Evolutionary conservation across 1,284 basidiomycete species (phyloP).

Genomic region (Malassezia arunalokei): DNA sequence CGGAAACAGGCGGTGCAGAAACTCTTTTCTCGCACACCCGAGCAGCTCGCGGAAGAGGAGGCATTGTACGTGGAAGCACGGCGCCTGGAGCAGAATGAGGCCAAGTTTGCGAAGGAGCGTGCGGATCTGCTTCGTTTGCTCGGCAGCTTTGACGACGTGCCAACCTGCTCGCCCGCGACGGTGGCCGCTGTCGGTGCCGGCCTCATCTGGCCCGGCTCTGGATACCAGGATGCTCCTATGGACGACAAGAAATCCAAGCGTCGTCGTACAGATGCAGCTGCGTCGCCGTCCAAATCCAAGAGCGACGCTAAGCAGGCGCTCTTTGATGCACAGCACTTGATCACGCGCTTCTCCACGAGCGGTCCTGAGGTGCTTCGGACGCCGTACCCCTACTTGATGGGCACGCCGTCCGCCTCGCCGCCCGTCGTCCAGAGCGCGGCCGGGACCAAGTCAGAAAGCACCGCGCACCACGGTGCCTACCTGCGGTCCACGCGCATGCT

Average conservation of each 20-base stretch:
- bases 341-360: conserved; percentile 31
- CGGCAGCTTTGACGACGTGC: conserved; percentile 45
- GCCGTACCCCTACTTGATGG: conserved; percentile 39
- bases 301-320: conserved; percentile 33
- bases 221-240: neutral
- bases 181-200: conserved; percentile 39
- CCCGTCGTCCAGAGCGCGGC: conserved; percentile 17
- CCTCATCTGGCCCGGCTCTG: conserved; percentile 18
- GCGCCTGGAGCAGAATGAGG: conserved; percentile 81
- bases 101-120: conserved; percentile 72
- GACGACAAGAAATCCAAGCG: conserved; percentile 23
- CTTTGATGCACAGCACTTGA: conserved; percentile 39
- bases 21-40: conserved; percentile 70
- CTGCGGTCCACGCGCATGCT: conserved; percentile 41
- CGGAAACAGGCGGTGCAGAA: conserved; percentile 78
- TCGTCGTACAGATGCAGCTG: conserved; percentile 18
- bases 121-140: conserved; percentile 78
- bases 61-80: conserved; percentile 88
- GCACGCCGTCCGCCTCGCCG: conserved; percentile 37
- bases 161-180: conserved; percentile 25
- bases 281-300: conserved; percentile 19
- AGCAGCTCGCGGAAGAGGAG: conserved; percentile 89
- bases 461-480: conserved; percentile 35
- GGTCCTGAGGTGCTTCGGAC: conserved; percentile 12
- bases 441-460: conserved; percentile 14